These are phyloP conservation scores for Termitomyces titanicus DNA, from an alignment of 768 basidiomycete species.

Conservation along the genomic window DNA sequence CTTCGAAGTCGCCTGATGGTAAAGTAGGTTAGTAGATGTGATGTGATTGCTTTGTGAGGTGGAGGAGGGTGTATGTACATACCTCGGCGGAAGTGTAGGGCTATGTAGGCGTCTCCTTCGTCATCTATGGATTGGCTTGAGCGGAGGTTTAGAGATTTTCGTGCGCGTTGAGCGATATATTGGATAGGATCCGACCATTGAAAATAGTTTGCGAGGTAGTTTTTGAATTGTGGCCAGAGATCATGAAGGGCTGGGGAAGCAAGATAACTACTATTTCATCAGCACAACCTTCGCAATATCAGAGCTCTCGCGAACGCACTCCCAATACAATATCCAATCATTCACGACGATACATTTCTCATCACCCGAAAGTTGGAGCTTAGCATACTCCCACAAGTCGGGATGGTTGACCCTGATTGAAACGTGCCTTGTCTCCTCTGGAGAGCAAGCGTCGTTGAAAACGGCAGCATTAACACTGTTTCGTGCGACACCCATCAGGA, in stretches of 20 bases:
- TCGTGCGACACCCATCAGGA: constrained; percentile 36
- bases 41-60: neutral
- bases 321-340: constrained; percentile 42
- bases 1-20: constrained; percentile 36
- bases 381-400: constrained; percentile 35
- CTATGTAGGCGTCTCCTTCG: constrained; percentile 36
- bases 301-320: constrained; percentile 22
- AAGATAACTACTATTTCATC: constrained; percentile 28
- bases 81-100: constrained; percentile 45
- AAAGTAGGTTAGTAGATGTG: neutral
- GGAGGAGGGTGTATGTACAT: neutral
- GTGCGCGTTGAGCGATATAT: constrained; percentile 30
- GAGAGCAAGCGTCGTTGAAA: constrained; percentile 38
- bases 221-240: constrained; percentile 38
- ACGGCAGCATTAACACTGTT: constrained; percentile 31
- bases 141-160: constrained; percentile 29
- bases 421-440: constrained; percentile 33
- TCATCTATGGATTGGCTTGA: constrained; percentile 15
- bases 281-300: neutral
- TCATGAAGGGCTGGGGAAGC: constrained; percentile 34
- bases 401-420: constrained; percentile 21
- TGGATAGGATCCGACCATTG: constrained; percentile 37
- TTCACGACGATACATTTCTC: constrained; percentile 42
- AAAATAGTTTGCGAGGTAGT: constrained; percentile 36
- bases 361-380: constrained; percentile 24